Evolutionary conservation across 805 yeast species (phyloP), one percentile per base, ranked within the genome.

Genomic region (Yarrowia hollandica): DNA sequence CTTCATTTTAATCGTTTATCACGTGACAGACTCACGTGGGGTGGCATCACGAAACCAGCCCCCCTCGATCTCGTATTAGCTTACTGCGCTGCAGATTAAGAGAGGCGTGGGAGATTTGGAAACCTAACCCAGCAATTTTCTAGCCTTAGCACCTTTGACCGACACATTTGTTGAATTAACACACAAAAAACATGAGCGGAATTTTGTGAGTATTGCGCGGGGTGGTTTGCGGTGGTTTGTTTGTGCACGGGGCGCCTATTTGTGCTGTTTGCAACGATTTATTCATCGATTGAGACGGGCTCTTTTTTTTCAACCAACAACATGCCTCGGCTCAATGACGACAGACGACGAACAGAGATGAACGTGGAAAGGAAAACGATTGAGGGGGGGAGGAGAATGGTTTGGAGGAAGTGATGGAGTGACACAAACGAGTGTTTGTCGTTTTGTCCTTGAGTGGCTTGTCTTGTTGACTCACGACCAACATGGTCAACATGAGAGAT

Each of bases 91-190:
- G 48, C 48, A 41, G 48, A 25, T 41, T 1, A 16, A 23, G 16
- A 23, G 16, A 25, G 33, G 21, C 48, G 48, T 41, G 48, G 48
- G 48, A 41, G 31, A 19, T 10, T 44, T n/a, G 25, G 25, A 44
- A 44, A 48, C 55, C 39, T 31, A 48, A 31, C 55, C 55, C 39
- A 48, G 39, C 39, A 48, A 48, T 33, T 33, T 33, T 48, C 55
- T 31, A 48, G 38, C 28, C 52, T 19, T 44, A 44, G 35, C 52
- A 28, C 52, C 35, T 44, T n/a, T 44, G 19, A 33, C 23, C 52
- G 35, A 44, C 34, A 42, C 50, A 44, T 39, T 33, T 21, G 55
- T 8, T 30, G 33, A 31, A n/a, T 15, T 16, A 9, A 9, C 14
- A 33, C 26, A 22, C 3, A 14, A 22, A 30, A 18, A 33, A 33